phyloP scores from a whole-genome alignment of 768 basidiomycete species.

The Rhodotorula taiwanensis region DNA sequence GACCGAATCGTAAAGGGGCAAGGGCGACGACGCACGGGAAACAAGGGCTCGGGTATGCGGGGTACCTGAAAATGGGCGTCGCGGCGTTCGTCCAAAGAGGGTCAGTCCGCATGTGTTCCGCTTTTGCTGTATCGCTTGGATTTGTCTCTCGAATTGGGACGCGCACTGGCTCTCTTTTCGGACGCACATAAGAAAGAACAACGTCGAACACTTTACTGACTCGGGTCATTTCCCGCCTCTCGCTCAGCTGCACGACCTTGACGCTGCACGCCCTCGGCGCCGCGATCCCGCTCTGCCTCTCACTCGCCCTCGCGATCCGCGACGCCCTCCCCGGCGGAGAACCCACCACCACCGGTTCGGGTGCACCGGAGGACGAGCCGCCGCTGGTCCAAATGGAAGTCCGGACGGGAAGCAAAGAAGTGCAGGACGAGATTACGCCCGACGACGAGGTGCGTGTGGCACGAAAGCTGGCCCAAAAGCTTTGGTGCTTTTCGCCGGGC shows the following conservation, averaged over 20 bases:
- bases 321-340: constrained; percentile 60
- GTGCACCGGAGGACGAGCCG: constrained; percentile 54
- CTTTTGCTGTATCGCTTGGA: too few relatives aligned
- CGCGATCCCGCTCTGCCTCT: constrained; percentile 72
- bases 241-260: constrained; percentile 61
- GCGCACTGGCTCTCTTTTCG: too few relatives aligned
- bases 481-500: too few relatives aligned
- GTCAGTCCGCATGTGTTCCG: constrained; percentile 18
- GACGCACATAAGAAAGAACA: too few relatives aligned
- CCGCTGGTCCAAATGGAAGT: constrained; percentile 57
- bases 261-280: constrained; percentile 79
- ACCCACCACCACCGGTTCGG: constrained; percentile 17
- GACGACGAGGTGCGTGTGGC: constrained; percentile 48
- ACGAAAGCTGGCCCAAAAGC: too few relatives aligned
- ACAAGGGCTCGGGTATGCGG: constrained; percentile 30
- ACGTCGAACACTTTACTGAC: neutral
- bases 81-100: constrained; percentile 37
- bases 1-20: neutral
- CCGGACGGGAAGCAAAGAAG: constrained; percentile 30
- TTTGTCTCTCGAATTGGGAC: too few relatives aligned
- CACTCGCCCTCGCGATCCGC: constrained; percentile 64
- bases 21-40: too few relatives aligned
- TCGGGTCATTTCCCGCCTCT: neutral
- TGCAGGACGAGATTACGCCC: constrained; percentile 68
- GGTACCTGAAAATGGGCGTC: constrained; percentile 37